These are phyloP conservation scores for Penicillium concentricum DNA, from an alignment of 2,329 filamentous ascomycete species.

Conservation along the genomic window DNA sequence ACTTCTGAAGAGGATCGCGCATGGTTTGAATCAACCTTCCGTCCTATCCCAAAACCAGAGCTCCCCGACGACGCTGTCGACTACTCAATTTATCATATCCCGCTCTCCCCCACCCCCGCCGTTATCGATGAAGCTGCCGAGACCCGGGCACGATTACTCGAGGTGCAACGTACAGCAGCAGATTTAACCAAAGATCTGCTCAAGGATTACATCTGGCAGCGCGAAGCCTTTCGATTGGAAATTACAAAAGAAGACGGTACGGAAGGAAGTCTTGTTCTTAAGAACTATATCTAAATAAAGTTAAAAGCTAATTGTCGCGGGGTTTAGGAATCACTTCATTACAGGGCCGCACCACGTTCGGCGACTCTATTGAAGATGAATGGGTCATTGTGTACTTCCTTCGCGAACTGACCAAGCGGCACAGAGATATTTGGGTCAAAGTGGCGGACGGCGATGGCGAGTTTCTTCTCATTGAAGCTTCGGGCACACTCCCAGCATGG, in stretches of 20 bases:
- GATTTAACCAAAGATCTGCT: slow-evolving; percentile 64
- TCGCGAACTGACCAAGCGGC: slow-evolving; percentile 72
- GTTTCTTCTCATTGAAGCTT: slow-evolving; percentile 91
- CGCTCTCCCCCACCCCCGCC: slow-evolving; percentile 58
- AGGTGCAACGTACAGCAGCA: slow-evolving; percentile 67
- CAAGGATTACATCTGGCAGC: slow-evolving; percentile 94
- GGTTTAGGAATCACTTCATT: slow-evolving; percentile 57
- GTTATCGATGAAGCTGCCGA: slow-evolving; percentile 54
- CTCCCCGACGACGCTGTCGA: slow-evolving; percentile 83
- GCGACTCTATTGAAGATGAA: slow-evolving; percentile 94
- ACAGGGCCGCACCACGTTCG: slow-evolving; percentile 77
- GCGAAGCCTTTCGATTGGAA: slow-evolving; percentile 73
- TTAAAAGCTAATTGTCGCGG: slow-evolving; percentile 7
- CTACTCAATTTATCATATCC: slow-evolving; percentile 70
- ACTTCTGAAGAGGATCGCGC: slow-evolving; percentile 58
- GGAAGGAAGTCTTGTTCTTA: slow-evolving; percentile 27
- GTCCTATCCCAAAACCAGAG: slow-evolving; percentile 61
- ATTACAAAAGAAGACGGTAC: slow-evolving; percentile 60
- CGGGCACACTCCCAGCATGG: slow-evolving; percentile 83
- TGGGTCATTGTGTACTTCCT: slow-evolving; percentile 94
- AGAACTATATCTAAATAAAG: neutral
- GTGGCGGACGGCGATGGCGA: slow-evolving; percentile 89
- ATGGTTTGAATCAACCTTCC: slow-evolving; percentile 66
- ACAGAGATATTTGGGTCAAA: slow-evolving; percentile 74
- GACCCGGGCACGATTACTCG: slow-evolving; percentile 62